These are phyloP conservation scores for Ogataea trehalophila DNA, from an alignment of 805 yeast genomes.

Conservation along the genomic window DNA sequence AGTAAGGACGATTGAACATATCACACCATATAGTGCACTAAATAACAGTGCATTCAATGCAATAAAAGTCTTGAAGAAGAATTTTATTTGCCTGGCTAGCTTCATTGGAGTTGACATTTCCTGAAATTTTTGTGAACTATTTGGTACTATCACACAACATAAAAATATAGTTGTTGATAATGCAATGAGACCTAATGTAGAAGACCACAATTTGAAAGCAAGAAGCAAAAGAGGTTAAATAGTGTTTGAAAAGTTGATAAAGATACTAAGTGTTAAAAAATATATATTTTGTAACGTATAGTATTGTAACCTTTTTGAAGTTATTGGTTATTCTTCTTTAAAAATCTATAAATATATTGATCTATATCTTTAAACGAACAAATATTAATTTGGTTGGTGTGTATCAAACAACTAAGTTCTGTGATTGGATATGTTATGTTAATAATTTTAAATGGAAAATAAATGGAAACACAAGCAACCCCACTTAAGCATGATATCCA, in stretches of 20 bases:
- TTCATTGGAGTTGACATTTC: slow-evolving; percentile 12
- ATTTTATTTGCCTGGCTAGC: slow-evolving; percentile 37
- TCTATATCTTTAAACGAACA: no score
- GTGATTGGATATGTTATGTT: no score
- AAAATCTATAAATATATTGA: no score
- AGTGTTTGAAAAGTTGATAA: not conserved
- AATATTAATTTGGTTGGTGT: no score
- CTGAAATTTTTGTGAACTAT: slow-evolving; percentile 5
- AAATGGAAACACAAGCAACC: no score
- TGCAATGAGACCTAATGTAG: slow-evolving; percentile 4
- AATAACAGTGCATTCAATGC: slow-evolving; percentile 50
- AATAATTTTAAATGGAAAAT: no score
- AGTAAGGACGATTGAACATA: slow-evolving; percentile 65
- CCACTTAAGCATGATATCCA: no score
- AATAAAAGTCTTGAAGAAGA: slow-evolving; percentile 49
- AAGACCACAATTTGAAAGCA: slow-evolving; percentile 8
- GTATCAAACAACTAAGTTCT: no score
- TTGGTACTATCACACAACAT: slow-evolving; percentile 14
- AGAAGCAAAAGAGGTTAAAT: not conserved
- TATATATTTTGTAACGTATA: no score
- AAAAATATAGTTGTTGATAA: slow-evolving; percentile 8
- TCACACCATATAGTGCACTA: slow-evolving; percentile 71
- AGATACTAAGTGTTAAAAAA: not conserved
- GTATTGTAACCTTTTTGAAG: no score
- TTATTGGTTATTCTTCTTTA: no score